Conservation (phyloP, 352 stramenopile species). For the Phytophthora podocarpi region DNA sequence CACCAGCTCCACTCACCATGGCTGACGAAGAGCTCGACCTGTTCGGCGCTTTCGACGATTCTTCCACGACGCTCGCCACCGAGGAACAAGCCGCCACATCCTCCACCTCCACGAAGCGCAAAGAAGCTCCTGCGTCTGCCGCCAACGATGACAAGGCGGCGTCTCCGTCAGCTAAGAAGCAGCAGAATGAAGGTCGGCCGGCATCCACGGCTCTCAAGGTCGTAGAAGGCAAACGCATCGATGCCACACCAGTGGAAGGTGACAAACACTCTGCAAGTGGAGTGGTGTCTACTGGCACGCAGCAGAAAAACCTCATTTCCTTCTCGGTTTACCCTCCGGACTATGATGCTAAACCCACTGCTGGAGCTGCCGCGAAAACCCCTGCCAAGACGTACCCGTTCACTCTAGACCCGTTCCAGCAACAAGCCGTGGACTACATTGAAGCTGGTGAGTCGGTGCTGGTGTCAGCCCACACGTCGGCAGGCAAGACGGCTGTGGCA, state of each 20-base stretch:
- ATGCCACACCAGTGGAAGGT: constrained; percentile 55
- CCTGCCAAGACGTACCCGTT: constrained; percentile 99
- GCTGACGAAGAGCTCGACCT: constrained; percentile 92
- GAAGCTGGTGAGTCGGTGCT: constrained; percentile 97
- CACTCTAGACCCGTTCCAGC: constrained; percentile 98
- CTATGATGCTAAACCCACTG: constrained; percentile 52
- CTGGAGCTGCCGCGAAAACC: constrained; percentile 56
- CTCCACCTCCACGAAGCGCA: constrained; percentile 45
- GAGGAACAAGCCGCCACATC: constrained; percentile 51
- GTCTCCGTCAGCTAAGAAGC: constrained; percentile 62
- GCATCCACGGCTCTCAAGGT: constrained; percentile 62
- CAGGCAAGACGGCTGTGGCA: constrained; percentile 96
- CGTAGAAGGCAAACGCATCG: constrained; percentile 76
- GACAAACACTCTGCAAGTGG: constrained; percentile 38
- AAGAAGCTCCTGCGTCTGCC: constrained; percentile 31
- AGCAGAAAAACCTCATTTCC: constrained; percentile 95
- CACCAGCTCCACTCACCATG: constrained; percentile 12
- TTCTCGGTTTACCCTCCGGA: constrained; percentile 92
- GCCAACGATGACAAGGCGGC: constrained; percentile 37
- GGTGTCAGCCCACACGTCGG: constrained; percentile 98
- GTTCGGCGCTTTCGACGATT: constrained; percentile 94
- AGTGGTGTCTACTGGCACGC: constrained; percentile 92
- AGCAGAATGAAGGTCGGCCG: constrained; percentile 29
- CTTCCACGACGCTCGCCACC: constrained; percentile 60
- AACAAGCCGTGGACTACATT: constrained; percentile 96